Evolutionary conservation across 495 filamentous ascomycete species (phyloP).

Genomic region (Eremomyces bilateralis): DNA sequence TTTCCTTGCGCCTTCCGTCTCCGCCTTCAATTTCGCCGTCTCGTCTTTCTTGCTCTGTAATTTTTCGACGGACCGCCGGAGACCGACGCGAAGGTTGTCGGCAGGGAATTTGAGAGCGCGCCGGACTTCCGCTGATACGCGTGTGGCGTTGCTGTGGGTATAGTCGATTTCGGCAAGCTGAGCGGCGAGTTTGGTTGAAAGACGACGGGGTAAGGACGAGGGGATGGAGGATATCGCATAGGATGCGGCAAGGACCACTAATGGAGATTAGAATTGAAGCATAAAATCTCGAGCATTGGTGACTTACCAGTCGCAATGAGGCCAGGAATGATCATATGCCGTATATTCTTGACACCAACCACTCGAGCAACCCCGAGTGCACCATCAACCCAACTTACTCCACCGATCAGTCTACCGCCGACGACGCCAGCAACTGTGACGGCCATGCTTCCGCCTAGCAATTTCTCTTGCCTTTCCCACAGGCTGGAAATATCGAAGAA

Average conservation of each 20-base stretch:
- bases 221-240: slow-evolving; percentile 77
- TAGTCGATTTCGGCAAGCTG: slow-evolving; percentile 71
- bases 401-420: slow-evolving; percentile 57
- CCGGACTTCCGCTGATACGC: slow-evolving; percentile 64
- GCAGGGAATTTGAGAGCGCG: slow-evolving; percentile 72
- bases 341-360: slow-evolving; percentile 63
- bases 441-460: slow-evolving; percentile 80
- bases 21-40: slow-evolving; percentile 32
- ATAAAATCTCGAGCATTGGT: too few relatives aligned
- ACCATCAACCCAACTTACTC: slow-evolving; percentile 76
- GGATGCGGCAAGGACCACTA: slow-evolving; percentile 47
- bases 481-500: slow-evolving; percentile 74
- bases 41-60: slow-evolving; percentile 57
- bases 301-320: slow-evolving; percentile 54
- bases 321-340: slow-evolving; percentile 62
- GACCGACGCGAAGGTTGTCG: slow-evolving; percentile 51
- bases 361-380: slow-evolving; percentile 56
- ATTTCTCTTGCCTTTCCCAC: slow-evolving; percentile 81
- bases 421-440: slow-evolving; percentile 78
- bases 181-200: slow-evolving; percentile 61
- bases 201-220: slow-evolving; percentile 63
- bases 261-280: too few relatives aligned
- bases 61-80: slow-evolving; percentile 66
- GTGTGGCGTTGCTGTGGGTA: slow-evolving; percentile 64
- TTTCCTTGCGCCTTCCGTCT: slow-evolving; percentile 20